A percentile compares a stretch with the other conserved stretches of the same genome.
These are phyloP conservation scores for Pseudocercospora cruenta DNA, from an alignment of 2,329 filamentous ascomycete species.

Conservation along the genomic window DNA sequence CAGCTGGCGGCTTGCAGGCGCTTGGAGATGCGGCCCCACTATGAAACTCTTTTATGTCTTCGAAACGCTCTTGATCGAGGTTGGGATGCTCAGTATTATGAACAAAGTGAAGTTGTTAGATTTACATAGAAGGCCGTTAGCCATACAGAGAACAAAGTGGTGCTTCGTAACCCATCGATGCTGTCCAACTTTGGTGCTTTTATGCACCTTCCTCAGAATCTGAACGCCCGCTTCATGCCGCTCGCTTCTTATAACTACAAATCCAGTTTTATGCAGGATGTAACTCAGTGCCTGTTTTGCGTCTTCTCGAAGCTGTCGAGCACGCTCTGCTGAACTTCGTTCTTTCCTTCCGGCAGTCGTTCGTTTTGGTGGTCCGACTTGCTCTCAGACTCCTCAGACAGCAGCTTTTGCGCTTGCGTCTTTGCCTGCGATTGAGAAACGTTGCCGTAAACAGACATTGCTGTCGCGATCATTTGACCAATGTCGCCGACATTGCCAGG, in stretches of 20 bases:
- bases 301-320: constrained; percentile 46
- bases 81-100: too few species aligned
- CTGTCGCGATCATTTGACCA: constrained; percentile 93
- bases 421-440: constrained; percentile 79
- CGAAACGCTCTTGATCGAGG: too few species aligned
- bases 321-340: constrained; percentile 43
- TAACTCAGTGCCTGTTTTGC: constrained; percentile 39
- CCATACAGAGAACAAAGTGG: neutral
- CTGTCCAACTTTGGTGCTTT: neutral
- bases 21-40: too few species aligned
- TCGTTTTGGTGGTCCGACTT: constrained; percentile 8
- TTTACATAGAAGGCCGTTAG: constrained; percentile 1
- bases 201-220: neutral
- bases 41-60: too few species aligned
- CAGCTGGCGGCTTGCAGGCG: neutral
- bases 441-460: constrained; percentile 93
- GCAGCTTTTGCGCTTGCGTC: constrained; percentile 60
- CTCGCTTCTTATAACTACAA: constrained; percentile 9
- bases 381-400: constrained; percentile 18
- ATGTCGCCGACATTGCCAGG: constrained; percentile 97
- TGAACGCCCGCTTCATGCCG: constrained; percentile 9
- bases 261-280: neutral
- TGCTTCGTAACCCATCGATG: neutral
- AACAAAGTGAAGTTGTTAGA: constrained; percentile 1
- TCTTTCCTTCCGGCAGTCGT: constrained; percentile 25